Evolutionary conservation across 2,329 filamentous ascomycete species (phyloP), one percentile per base, ranked within the genome.

Genomic region (Acrocalymma vagum): DNA sequence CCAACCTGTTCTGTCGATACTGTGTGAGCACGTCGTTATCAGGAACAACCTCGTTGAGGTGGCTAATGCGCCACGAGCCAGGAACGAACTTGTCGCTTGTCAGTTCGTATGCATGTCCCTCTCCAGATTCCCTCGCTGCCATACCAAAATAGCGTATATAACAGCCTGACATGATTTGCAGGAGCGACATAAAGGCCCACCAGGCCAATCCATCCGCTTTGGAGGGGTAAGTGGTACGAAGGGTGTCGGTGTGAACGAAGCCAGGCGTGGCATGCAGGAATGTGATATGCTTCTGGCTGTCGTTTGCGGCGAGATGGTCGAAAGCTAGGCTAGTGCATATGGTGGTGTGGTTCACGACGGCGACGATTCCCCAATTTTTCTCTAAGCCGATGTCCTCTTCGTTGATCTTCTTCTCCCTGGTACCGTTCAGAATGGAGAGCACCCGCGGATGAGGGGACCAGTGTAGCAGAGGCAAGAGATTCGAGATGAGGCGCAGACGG

Each of bases 181-280:
- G 13, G 9, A 46, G 10, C n/a, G 33, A 42, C 2, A 48, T 29
- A 10, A 47, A n/a, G 10, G 30, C 34, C 42, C 42, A 43, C 27
- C 37, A 30, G 4, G 29, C 13, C 38, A 42, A 30, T 10, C 38
- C 44, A 14, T 48, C 25, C 9, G 30, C 11, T 23, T 40, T 38
- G 17, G 43, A 29, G 14, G 43, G 33, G 29, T 6, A 51, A 36
- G 9, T 3, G 27, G 30, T 23, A 18, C 17, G 47, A 39, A 32
- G 26, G 6, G 56, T 60, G 7, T 51, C 55, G 1, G 60, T 65
- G 17, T 45, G 39, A 5, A 69, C 66, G 13, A 61, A 38, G 4
- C 65, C 63, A 0, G 63, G 65, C n/a, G 23, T 53, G n/a, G 41
- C 48, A 33, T 70, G 65, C 11, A 70, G n/a, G 25, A 70, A 65